phyloP scores from a whole-genome alignment of 352 stramenopile genomes.

The Phytophthora uliginosa region DNA sequence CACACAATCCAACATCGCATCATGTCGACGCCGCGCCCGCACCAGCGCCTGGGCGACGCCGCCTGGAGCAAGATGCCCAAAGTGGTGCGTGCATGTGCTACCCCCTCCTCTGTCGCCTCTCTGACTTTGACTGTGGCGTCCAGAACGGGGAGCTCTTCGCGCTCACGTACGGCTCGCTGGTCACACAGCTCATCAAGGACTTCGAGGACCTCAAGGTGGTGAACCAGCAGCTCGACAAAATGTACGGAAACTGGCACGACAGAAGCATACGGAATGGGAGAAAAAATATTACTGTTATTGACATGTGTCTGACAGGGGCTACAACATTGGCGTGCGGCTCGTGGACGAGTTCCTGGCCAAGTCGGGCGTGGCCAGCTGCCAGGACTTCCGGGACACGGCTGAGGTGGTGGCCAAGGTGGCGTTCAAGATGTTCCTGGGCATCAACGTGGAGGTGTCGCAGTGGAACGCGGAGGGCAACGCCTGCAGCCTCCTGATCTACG shows the following conservation, averaged over 20 bases:
- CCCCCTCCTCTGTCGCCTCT: not conserved
- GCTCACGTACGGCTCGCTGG: constrained; percentile 97
- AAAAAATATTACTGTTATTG: not conserved
- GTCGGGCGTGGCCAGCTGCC: constrained; percentile 82
- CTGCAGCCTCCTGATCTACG: constrained; percentile 96
- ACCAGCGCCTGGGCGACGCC: constrained; percentile 79
- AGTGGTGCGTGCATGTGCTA: constrained; percentile 61
- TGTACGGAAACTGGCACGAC: constrained; percentile 51
- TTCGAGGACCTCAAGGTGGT: constrained; percentile 96
- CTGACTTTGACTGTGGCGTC: not conserved
- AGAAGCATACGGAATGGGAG: not conserved
- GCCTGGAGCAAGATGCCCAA: constrained; percentile 97
- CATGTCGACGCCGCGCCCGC: constrained; percentile 69
- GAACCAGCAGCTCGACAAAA: constrained; percentile 97
- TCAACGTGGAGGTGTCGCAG: constrained; percentile 92
- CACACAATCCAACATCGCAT: not conserved
- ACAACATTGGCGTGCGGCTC: constrained; percentile 97
- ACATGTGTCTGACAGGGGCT: constrained; percentile 77
- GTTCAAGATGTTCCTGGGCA: constrained; percentile 99
- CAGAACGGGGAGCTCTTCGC: constrained; percentile 98
- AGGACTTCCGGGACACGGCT: constrained; percentile 94
- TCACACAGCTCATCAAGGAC: constrained; percentile 96
- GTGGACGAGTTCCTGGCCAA: constrained; percentile 99
- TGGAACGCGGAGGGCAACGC: constrained; percentile 90
- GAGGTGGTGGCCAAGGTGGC: constrained; percentile 97